Evolutionary conservation across 2,329 filamentous ascomycete species (phyloP).

Genomic region (Diplodia corticola): DNA sequence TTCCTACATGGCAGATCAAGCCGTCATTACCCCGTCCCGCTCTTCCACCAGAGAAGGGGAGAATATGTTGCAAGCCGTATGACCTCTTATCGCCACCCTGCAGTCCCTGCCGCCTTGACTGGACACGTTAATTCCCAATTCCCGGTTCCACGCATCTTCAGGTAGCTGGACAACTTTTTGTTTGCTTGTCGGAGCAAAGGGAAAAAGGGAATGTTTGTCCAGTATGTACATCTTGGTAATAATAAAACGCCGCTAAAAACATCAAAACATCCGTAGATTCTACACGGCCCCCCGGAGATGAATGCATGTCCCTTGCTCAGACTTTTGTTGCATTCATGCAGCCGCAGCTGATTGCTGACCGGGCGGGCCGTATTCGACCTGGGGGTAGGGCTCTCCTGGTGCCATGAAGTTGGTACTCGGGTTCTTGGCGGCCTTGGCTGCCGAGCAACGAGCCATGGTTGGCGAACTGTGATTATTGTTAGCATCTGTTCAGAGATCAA

Average conservation of each 20-base stretch:
- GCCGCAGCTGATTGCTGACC: constrained; percentile 21
- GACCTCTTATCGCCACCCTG: neutral
- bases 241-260: constrained; percentile 8
- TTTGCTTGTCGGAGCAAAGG: neutral
- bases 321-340: constrained; percentile 11
- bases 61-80: neutral
- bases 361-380: constrained; percentile 44
- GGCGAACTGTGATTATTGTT: constrained; percentile 67
- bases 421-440: constrained; percentile 71
- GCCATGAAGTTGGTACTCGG: constrained; percentile 54
- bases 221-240: constrained; percentile 13
- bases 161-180: neutral
- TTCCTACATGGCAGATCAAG: neutral
- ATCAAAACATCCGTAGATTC: constrained; percentile 3
- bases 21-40: neutral
- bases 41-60: neutral
- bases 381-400: constrained; percentile 45
- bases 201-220: constrained; percentile 20
- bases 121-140: neutral
- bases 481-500: constrained; percentile 18
- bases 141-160: neutral
- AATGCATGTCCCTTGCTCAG: neutral
- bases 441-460: constrained; percentile 97
- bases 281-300: neutral
- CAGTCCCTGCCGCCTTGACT: neutral